A percentile compares a stretch with the other conserved stretches of the same genome.
These are phyloP conservation scores for Heimioporus sp. DNA, from an alignment of 768 basidiomycete species.

Conservation along the genomic window DNA sequence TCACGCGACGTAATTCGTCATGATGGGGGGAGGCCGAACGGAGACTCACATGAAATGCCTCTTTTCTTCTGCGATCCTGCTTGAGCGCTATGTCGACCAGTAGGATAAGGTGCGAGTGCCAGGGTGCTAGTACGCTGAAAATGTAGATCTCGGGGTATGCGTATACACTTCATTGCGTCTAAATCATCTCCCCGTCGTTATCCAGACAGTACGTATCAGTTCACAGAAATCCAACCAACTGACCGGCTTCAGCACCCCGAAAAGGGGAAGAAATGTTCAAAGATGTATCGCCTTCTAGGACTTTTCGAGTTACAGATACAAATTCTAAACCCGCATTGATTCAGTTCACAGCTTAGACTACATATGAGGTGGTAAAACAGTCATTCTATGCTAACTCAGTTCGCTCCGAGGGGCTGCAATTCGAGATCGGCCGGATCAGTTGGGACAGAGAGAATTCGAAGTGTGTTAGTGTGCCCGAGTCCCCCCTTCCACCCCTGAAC, in stretches of 20 bases:
- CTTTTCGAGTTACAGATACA: too few relatives aligned
- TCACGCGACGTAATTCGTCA: slow-evolving; percentile 44
- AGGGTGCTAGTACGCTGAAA: slow-evolving; percentile 8
- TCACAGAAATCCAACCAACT: slow-evolving; percentile 92
- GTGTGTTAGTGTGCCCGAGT: slow-evolving; percentile 91
- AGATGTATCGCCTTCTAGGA: background rate
- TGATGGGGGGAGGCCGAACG: slow-evolving; percentile 45
- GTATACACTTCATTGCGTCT: slow-evolving; percentile 82
- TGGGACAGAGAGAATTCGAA: slow-evolving; percentile 81
- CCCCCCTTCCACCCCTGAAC: slow-evolving; percentile 99
- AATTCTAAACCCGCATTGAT: background rate
- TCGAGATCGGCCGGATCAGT: slow-evolving; percentile 78
- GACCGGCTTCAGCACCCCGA: background rate
- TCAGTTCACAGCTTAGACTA: slow-evolving; percentile 15
- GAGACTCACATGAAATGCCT: slow-evolving; percentile 56
- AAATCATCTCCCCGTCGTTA: slow-evolving; percentile 69
- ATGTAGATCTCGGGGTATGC: slow-evolving; percentile 42
- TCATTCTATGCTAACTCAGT: slow-evolving; percentile 11
- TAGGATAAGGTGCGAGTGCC: slow-evolving; percentile 21
- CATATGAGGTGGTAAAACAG: background rate
- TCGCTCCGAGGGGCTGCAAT: slow-evolving; percentile 55
- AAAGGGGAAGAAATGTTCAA: background rate
- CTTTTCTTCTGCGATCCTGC: slow-evolving; percentile 57
- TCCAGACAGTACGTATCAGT: too few relatives aligned
- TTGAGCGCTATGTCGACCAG: slow-evolving; percentile 44